phyloP scores from a whole-genome alignment of 257 asterid species.

The Buddleja alternifolia region DNA sequence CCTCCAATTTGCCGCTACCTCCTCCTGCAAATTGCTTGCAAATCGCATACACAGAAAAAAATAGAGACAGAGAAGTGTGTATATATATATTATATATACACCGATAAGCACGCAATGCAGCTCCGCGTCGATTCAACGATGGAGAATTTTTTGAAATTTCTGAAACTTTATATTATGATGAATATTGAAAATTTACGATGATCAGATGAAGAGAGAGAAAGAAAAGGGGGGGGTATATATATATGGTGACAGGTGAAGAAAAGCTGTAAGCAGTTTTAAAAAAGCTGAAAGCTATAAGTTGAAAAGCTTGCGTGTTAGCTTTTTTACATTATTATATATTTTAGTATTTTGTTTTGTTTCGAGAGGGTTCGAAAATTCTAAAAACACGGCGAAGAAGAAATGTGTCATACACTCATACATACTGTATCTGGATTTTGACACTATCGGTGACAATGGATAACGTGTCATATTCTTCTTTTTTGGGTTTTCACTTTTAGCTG shows the following conservation, averaged over 20 bases:
- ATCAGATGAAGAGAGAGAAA: not conserved
- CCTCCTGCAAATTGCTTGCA: conserved; percentile 16
- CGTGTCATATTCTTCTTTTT: no score
- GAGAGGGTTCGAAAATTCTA: conserved; percentile 21
- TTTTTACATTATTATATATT: not conserved
- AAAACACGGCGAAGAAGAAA: not conserved
- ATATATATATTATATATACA: not conserved
- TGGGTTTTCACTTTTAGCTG: no score
- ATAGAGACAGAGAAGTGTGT: not conserved
- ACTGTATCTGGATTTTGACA: no score
- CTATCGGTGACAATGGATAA: no score
- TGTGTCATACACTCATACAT: no score
- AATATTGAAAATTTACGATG: not conserved
- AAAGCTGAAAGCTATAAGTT: not conserved
- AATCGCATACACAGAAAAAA: conserved; percentile 5
- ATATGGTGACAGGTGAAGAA: not conserved
- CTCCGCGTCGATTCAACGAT: not conserved
- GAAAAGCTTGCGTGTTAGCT: conserved; percentile 6
- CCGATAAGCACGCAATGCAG: conserved; percentile 12
- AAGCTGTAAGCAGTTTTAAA: conserved; percentile 17
- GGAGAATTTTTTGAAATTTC: not conserved
- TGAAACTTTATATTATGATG: not conserved
- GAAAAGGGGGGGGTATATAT: no score
- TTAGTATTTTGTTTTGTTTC: not conserved
- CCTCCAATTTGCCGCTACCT: conserved; percentile 7